phyloP scores from a whole-genome alignment of 2,329 filamentous ascomycete species.

The Zymoseptoria passerinii region DNA sequence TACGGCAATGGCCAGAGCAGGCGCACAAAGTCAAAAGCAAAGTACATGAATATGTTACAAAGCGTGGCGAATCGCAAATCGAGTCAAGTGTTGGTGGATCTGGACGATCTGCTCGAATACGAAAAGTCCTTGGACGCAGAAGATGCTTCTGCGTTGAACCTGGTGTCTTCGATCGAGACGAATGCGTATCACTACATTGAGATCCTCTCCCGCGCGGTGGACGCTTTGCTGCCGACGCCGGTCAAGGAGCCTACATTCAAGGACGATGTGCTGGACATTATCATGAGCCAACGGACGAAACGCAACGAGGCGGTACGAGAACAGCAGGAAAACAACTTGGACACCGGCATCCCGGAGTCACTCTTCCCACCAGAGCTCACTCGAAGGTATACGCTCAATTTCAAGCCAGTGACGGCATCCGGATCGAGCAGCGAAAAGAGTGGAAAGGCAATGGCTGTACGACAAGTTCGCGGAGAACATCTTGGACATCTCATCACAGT shows the following conservation, averaged over 20 bases:
- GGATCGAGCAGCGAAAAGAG: conserved; percentile 53
- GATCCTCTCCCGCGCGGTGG: conserved; percentile 77
- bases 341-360: conserved; percentile 55
- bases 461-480: conserved; percentile 86
- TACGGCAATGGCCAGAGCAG: conserved; percentile 35
- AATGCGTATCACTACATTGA: conserved; percentile 97
- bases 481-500: conserved; percentile 89
- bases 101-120: conserved; percentile 82
- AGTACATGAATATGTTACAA: conserved; percentile 84
- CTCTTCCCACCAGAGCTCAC: conserved; percentile 89
- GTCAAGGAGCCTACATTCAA: conserved; percentile 83
- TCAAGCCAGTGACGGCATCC: conserved; percentile 78
- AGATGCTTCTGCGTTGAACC: conserved; percentile 45
- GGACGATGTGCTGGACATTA: conserved; percentile 91
- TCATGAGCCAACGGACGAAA: conserved; percentile 83
- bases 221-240: conserved; percentile 74
- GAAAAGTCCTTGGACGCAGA: conserved; percentile 60
- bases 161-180: conserved; percentile 76
- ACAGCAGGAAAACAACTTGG: conserved; percentile 31
- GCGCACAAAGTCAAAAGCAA: conserved; percentile 51
- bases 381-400: conserved; percentile 87
- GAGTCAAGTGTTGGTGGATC: conserved; percentile 73
- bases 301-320: conserved; percentile 67
- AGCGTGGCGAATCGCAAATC: conserved; percentile 72
- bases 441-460: conserved; percentile 70